Evolutionary conservation across 306 rosid genomes (phyloP), one percentile per base, ranked within the genome.

Genomic region (Lathyrus tuberosus): DNA sequence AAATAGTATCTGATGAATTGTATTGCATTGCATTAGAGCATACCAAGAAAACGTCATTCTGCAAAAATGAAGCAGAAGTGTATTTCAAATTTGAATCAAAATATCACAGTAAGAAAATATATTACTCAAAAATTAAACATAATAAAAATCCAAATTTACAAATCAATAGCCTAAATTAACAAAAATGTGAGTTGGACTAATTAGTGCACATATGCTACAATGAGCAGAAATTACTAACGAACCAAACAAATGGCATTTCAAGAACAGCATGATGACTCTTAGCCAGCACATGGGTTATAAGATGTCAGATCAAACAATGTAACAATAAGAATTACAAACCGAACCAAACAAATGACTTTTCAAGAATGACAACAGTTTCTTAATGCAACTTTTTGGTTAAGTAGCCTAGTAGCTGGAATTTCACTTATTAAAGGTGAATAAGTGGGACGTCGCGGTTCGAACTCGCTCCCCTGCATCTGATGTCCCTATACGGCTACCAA

Each of bases 21-120:
- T 94, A 90, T 77, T 85, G 86, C 98, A 90, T 94, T 22, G 96
- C 98, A 81, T 94, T 94, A 72, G 97, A 84, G 81, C 92, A 90
- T 80, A 94, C 84, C 83, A 94, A 82, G 69, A 86, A 67, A 74
- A 88, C 89, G 8, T 94, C 98, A 31, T 80, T 80, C 97, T 94
- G 97, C 95, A 84, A 70, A 64, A 74, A 76, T 74, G 68, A 78
- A 64, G 75, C 14, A 73, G 72, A 10, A 64, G 33, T 37, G 33
- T 22, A 62, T 65, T 53, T 74, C 56, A 75, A 68, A 65, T 40
- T 74, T 72, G 47, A 15, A 10, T 49, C 47, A 58, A 37, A 44
- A 56, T 17, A 10, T 66, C 47, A 51, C 22, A 35, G 40, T 26
- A 66, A 9, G 10, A 17, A 37, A 67, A 61, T 60, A 67, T 44